Conservation (phyloP, 2,329 filamentous ascomycete species). For the Phialemonium atrogriseum region DNA sequence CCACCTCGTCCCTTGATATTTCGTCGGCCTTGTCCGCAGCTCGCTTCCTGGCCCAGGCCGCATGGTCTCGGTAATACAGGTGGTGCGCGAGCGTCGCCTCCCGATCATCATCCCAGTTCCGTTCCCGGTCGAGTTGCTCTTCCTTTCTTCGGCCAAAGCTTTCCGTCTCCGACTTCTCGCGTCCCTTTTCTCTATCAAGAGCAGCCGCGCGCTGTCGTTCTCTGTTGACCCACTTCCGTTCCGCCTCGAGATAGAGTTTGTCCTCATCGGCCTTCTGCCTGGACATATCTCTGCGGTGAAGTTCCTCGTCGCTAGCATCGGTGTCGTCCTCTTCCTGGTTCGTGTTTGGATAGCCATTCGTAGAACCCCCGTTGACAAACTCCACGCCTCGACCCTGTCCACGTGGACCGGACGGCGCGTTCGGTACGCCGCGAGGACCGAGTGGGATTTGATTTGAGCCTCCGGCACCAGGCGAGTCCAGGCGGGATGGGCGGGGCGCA, state of each 20-base stretch:
- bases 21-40: constrained; percentile 66
- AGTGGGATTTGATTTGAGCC: constrained; percentile 65
- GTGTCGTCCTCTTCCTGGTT: constrained; percentile 77
- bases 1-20: constrained; percentile 68
- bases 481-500: constrained; percentile 51
- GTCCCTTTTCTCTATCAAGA: constrained; percentile 73
- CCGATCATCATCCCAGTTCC: constrained; percentile 84
- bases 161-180: constrained; percentile 67
- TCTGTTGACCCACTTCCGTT: constrained; percentile 83
- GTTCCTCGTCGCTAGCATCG: constrained; percentile 77
- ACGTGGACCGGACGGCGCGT: constrained; percentile 61
- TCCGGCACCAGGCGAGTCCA: constrained; percentile 56
- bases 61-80: constrained; percentile 81
- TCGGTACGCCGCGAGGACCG: constrained; percentile 62
- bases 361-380: constrained; percentile 73
- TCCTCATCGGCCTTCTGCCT: constrained; percentile 71
- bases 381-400: constrained; percentile 55
- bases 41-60: constrained; percentile 77
- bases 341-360: constrained; percentile 48
- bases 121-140: constrained; percentile 54
- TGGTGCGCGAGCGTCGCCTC: constrained; percentile 65
- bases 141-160: constrained; percentile 58
- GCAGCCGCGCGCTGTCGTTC: constrained; percentile 79
- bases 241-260: constrained; percentile 74
- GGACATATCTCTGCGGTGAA: constrained; percentile 62